Evolutionary conservation across 129 eudicot genomes (phyloP).

Genomic region (Saposhnikovia divaricata): DNA sequence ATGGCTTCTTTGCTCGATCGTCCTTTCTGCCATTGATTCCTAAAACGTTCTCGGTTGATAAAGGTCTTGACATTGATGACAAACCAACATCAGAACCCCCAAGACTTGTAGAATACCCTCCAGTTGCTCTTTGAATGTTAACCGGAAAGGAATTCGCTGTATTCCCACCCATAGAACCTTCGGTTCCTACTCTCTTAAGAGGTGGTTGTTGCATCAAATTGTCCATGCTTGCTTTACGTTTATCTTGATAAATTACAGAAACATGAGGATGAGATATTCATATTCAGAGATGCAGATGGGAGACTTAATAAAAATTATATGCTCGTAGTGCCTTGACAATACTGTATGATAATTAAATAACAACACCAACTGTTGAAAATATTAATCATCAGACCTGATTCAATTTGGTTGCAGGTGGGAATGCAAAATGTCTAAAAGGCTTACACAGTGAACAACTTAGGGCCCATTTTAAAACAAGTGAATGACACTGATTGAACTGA

Average conservation of each 20-base stretch:
- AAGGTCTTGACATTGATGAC: constrained; percentile 26
- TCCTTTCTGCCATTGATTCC: constrained; percentile 49
- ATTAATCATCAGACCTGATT: background rate
- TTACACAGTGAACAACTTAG: background rate
- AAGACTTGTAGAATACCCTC: constrained; percentile 42
- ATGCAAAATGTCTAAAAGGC: background rate
- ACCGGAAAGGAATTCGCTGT: constrained; percentile 31
- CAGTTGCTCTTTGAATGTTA: constrained; percentile 46
- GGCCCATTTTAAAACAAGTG: background rate
- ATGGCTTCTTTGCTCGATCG: constrained; percentile 25
- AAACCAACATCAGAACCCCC: constrained; percentile 37
- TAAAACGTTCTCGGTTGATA: constrained; percentile 33
- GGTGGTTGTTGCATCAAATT: constrained; percentile 67
- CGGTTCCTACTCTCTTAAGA: constrained; percentile 57
- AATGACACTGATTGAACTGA: background rate
- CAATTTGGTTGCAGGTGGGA: background rate
- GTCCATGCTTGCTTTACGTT: constrained; percentile 71
- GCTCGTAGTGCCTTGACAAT: background rate
- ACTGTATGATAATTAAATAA: background rate
- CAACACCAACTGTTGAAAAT: background rate
- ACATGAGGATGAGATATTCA: background rate
- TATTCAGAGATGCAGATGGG: background rate
- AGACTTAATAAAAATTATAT: background rate
- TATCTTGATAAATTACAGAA: constrained; percentile 34
- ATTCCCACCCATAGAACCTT: constrained; percentile 35